Evolutionary conservation across 106 monocot species (phyloP), one percentile per base, ranked within the genome.

Genomic region (Dioscorea dumetorum): DNA sequence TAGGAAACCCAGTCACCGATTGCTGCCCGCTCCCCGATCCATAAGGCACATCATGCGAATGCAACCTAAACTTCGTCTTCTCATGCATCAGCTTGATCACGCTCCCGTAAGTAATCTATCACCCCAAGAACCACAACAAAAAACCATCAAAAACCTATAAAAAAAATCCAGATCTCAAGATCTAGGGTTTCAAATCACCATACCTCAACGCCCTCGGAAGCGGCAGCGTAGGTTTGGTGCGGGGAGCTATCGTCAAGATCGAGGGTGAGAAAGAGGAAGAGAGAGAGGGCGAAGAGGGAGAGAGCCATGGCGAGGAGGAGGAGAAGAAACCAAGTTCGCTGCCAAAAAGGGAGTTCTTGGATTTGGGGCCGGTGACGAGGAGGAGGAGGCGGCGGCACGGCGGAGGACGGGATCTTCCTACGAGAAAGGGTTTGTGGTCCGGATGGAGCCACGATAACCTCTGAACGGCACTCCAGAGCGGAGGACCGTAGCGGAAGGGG

Each of bases 11-110:
- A 9, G 93, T 94, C 13, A 94, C 89, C 4, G 93, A 90, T 66
- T 89, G 93, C 73, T 94, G 93, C 48, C 86, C 89, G 68, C 93
- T 94, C 12, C 93, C 93, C 15, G 88, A 84, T 33, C 93, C 86
- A 32, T 89, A 94, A 1, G 89, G 93, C 33, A 94, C 89, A 4
- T 94, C 89, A 68, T 94, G 89, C 48, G 93, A 94, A 68, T 90
- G 93, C 81, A 94, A 48, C 19, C 89, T 73, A 48, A 76, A 80
- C 82, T 80, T 94, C 2, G 88, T 84, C 78, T 33, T 87, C 86
- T 90, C 89, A 67, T 94, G 93, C 89, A 94, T 94, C 75, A 94
- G 41, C 65, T 94, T 94, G 8, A 94, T 68, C 22, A 71, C 80
- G 2, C 79, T 77, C 24, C 89, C 93, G 75, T 67, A 94, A 1